Evolutionary conservation across 495 filamentous ascomycete genomes (phyloP), one percentile per base, ranked within the genome.

Genomic region (Penicillium turbatum): DNA sequence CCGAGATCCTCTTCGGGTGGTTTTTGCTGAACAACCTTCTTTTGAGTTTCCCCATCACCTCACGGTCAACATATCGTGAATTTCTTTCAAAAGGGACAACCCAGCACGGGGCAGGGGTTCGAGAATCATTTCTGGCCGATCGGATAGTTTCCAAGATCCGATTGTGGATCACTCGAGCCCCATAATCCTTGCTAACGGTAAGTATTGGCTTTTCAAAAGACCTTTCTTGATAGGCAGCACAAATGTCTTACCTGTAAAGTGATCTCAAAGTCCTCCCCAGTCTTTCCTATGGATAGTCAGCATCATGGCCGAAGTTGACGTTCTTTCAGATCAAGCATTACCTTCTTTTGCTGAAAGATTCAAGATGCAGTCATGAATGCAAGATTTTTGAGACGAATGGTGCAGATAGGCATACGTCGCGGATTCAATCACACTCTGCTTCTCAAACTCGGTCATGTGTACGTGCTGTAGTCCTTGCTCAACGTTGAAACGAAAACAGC

Each of bases 31-130:
- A 55, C 5, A 57, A 6, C 5, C 13, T 63, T 21, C 34, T 42
- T 53, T 63, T 59, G 1, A 60, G 43, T 19, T 41, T 62, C 0
- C 49, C 52, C 32, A 49, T 49, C 19, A 51, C 55, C 12, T 53
- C 62, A 0, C 66, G 65, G 27, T 71, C 60, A 0, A 68, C 61
- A 50, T 65, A 73, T 0, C 51, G 39, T 0, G 59, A 19, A 41
- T 73, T 73, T 38, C 67, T 55, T 15, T 54, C 58, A 29, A 69
- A 63, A 0, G 69, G 67, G 19, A 69, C 56, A 10, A 54, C 7
- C 65, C 67, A 69, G 12, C 44, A 29, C 6, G 49, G 40, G 1
- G 34, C 9, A 13, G 1, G 17, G 12, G 7, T 10, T 12, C 0
- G 5, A 3, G 2, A 19, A 7, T n/a, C 11, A 6, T 27, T 30